A percentile compares a stretch with the other conserved stretches of the same genome.
These are phyloP conservation scores for Umbelopsis vinacea DNA, from an alignment of 192 early-diverging fungal species.

Conservation along the genomic window DNA sequence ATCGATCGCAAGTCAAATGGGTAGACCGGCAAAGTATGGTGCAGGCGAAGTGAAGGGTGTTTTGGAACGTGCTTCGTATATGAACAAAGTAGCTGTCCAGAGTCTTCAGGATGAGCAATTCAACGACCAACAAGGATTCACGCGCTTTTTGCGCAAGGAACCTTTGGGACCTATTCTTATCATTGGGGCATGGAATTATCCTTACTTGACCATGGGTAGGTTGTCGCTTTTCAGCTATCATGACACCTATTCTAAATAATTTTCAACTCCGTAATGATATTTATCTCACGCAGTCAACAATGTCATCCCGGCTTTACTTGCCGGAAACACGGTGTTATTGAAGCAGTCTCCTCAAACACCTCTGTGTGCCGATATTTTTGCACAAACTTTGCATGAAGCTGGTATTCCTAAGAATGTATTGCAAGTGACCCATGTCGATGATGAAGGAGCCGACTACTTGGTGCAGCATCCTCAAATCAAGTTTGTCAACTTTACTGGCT, in stretches of 20 bases:
- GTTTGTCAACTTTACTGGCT: slow-evolving; percentile 82
- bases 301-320: slow-evolving; percentile 77
- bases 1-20: slow-evolving; percentile 70
- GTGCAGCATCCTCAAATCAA: slow-evolving; percentile 62
- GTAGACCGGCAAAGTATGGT: slow-evolving; percentile 66
- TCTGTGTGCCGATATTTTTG: slow-evolving; percentile 72
- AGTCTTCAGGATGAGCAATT: slow-evolving; percentile 62
- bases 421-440: slow-evolving; percentile 57
- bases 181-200: slow-evolving; percentile 80
- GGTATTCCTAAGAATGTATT: slow-evolving; percentile 73
- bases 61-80: slow-evolving; percentile 65
- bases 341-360: slow-evolving; percentile 87
- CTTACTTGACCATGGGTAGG: slow-evolving; percentile 64
- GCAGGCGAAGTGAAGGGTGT: slow-evolving; percentile 76
- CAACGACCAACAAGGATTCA: slow-evolving; percentile 54
- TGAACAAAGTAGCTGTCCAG: slow-evolving; percentile 70
- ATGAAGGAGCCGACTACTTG: slow-evolving; percentile 54
- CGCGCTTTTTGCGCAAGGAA: slow-evolving; percentile 70
- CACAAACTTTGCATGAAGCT: slow-evolving; percentile 62
- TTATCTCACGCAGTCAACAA: slow-evolving; percentile 63
- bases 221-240: not conserved
- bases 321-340: slow-evolving; percentile 76
- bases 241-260: not conserved
- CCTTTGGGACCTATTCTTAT: slow-evolving; percentile 61
- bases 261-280: not conserved